Evolutionary conservation across 495 filamentous ascomycete genomes (phyloP).

Genomic region (Gamarada debralockiae): DNA sequence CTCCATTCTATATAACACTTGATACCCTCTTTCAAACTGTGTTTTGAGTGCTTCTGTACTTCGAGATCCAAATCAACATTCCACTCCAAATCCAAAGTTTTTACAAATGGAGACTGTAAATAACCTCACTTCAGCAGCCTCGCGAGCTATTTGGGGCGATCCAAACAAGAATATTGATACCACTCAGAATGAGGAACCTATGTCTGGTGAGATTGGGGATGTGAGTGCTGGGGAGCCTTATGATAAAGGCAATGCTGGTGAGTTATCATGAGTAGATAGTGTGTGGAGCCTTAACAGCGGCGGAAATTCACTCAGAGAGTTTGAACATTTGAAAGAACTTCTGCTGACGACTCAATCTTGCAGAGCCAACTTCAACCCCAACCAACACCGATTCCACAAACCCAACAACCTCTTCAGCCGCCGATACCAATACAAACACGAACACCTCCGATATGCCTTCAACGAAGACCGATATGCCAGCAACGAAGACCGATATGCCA

Average conservation of each 20-base stretch:
- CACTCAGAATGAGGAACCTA: slow-evolving; percentile 38
- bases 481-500: not conserved
- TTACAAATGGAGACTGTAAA: slow-evolving; percentile 50
- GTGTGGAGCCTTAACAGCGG: not conserved
- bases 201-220: slow-evolving; percentile 48
- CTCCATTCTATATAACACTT: no score
- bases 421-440: not conserved
- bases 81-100: not conserved
- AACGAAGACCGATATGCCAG: not conserved
- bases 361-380: no score
- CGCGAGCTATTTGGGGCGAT: slow-evolving; percentile 49
- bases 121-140: slow-evolving; percentile 40
- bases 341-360: no score
- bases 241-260: slow-evolving; percentile 49
- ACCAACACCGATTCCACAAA: not conserved
- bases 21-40: no score
- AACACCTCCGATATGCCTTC: no score
- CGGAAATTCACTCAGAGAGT: not conserved
- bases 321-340: no score
- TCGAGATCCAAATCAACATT: not conserved
- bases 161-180: slow-evolving; percentile 12
- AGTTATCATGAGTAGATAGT: not conserved
- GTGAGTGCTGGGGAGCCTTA: slow-evolving; percentile 54
- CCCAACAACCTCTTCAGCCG: not conserved
- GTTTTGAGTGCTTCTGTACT: no score